Percentiles rank a stretch among this genome's conserved stretches.
Evolutionary conservation across 164 flowering plant genomes (phyloP).

Genomic region (Brasenia schreberi): DNA sequence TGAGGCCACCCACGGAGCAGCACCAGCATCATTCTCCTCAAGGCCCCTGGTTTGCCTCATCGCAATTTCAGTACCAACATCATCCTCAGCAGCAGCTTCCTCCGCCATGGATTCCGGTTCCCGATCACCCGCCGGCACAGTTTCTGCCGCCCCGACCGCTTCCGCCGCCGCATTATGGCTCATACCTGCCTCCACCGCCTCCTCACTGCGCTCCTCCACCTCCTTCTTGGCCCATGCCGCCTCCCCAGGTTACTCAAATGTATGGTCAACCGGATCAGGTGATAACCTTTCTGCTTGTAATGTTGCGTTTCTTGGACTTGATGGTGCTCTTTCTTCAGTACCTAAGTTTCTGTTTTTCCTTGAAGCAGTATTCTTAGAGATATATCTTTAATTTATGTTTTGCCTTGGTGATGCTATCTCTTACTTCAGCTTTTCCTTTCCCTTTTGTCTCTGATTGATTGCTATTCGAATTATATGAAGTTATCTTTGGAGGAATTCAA

Average conservation of each 20-base stretch:
- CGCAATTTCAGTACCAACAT: background rate
- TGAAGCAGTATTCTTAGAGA: too few relatives aligned
- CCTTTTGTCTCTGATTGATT: background rate
- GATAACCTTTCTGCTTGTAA: background rate
- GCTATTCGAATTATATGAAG: too few relatives aligned
- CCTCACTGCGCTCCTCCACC: slow-evolving; percentile 8
- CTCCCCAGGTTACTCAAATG: slow-evolving; percentile 22
- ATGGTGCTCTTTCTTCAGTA: background rate
- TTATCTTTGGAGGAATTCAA: too few relatives aligned
- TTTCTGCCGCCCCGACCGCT: slow-evolving; percentile 3
- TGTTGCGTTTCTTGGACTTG: background rate
- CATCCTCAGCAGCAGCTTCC: slow-evolving; percentile 3
- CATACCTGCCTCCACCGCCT: slow-evolving; percentile 14
- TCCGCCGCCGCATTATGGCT: slow-evolving; percentile 4
- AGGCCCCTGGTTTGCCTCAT: background rate
- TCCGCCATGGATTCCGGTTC: background rate
- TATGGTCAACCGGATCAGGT: slow-evolving; percentile 31
- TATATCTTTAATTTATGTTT: background rate
- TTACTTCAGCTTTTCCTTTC: background rate
- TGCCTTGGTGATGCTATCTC: background rate
- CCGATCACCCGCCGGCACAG: background rate
- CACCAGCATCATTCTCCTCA: slow-evolving; percentile 14
- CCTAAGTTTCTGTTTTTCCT: background rate
- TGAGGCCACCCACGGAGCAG: slow-evolving; percentile 10
- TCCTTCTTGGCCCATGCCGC: slow-evolving; percentile 15